Percentiles rank a stretch among this genome's conserved stretches.
These are phyloP conservation scores for Claviceps pusilla DNA, from an alignment of 2,329 filamentous ascomycete species.

Conservation along the genomic window DNA sequence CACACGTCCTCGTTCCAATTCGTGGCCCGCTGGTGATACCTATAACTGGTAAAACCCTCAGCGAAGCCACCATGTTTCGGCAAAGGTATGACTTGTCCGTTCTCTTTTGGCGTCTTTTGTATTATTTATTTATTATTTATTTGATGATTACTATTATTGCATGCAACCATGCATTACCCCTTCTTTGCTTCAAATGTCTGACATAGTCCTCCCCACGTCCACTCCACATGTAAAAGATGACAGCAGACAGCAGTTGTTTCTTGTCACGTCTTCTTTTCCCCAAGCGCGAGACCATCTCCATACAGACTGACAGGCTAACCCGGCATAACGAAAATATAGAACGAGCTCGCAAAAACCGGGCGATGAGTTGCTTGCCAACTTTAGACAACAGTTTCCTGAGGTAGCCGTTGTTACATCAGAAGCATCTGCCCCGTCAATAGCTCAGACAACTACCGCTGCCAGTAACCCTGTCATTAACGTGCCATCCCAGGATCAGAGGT, in stretches of 20 bases:
- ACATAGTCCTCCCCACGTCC: background rate
- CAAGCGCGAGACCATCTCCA: background rate
- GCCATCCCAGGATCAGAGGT: slow-evolving; percentile 15
- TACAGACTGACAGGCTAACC: background rate
- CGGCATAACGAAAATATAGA: slow-evolving; percentile 22
- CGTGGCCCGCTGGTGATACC: background rate
- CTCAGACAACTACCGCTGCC: slow-evolving; percentile 17
- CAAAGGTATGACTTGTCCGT: slow-evolving; percentile 5
- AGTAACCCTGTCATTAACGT: slow-evolving; percentile 11
- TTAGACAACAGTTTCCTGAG: slow-evolving; percentile 70
- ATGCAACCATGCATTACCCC: background rate
- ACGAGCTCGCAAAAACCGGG: slow-evolving; percentile 69
- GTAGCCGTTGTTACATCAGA: slow-evolving; percentile 40
- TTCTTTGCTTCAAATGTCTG: background rate
- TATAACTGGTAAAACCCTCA: background rate
- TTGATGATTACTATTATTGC: background rate
- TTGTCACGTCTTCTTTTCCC: background rate
- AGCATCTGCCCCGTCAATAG: slow-evolving; percentile 25
- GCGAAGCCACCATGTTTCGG: slow-evolving; percentile 8
- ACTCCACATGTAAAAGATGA: background rate
- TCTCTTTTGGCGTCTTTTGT: background rate
- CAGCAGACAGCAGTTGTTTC: background rate
- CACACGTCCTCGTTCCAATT: background rate
- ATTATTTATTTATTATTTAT: background rate
- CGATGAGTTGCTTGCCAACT: slow-evolving; percentile 66